phyloP scores from a whole-genome alignment of 768 basidiomycete species.

The Pilatotrama ljubarskyi region DNA sequence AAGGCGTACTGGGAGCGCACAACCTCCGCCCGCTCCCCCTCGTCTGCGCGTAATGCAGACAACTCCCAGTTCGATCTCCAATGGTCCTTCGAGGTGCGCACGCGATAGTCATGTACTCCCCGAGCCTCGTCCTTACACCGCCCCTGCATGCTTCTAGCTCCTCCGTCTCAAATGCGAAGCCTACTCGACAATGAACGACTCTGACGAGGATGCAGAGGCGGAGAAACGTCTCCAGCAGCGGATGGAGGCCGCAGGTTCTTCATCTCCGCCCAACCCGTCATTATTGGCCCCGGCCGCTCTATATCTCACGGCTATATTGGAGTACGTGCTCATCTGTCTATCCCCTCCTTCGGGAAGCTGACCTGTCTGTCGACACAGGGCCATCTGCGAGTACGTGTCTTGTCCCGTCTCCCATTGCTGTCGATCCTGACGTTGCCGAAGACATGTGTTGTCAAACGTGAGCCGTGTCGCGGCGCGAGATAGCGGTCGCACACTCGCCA shows the following conservation, averaged over 20 bases:
- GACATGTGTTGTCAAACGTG: conserved; percentile 83
- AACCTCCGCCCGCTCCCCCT: conserved; percentile 36
- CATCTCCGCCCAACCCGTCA: conserved; percentile 49
- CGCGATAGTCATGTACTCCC: conserved; percentile 18
- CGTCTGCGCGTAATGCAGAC: conserved; percentile 51
- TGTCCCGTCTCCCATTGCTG: background rate
- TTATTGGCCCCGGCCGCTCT: conserved; percentile 80
- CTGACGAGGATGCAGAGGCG: conserved; percentile 70
- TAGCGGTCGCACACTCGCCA: conserved; percentile 75
- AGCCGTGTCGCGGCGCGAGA: conserved; percentile 84
- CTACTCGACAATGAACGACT: conserved; percentile 81
- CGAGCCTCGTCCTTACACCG: conserved; percentile 7
- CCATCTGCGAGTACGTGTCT: conserved; percentile 79
- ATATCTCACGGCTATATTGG: conserved; percentile 90
- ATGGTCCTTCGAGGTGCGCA: conserved; percentile 70
- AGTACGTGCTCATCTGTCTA: conserved; percentile 56
- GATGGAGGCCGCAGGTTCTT: conserved; percentile 52
- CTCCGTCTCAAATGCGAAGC: conserved; percentile 86
- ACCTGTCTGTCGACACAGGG: conserved; percentile 44
- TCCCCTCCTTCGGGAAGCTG: conserved; percentile 13
- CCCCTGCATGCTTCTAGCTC: conserved; percentile 44
- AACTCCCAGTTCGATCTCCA: conserved; percentile 59
- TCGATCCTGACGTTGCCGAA: conserved; percentile 31
- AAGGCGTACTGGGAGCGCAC: conserved; percentile 87
- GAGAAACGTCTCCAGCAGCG: conserved; percentile 64